Evolutionary conservation across 495 filamentous ascomycete species (phyloP).

Genomic region (Sphaerosporella brunnea): DNA sequence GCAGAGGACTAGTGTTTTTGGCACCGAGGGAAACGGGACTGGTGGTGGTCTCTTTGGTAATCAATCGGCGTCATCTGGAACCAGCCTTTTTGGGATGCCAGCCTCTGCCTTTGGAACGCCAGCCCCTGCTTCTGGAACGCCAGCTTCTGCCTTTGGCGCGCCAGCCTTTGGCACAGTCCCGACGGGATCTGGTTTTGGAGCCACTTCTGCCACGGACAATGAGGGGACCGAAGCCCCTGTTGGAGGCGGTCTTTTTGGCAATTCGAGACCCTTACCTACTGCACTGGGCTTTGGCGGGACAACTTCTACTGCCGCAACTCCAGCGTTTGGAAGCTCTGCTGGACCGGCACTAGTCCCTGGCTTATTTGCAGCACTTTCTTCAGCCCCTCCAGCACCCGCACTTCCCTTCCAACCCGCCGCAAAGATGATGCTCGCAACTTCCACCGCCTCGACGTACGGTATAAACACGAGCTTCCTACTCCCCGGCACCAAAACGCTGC

Average conservation of each 20-base stretch:
- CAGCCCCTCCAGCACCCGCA: neutral
- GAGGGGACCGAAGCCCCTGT: neutral
- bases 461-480: constrained; percentile 38
- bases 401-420: neutral
- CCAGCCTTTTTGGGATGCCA: neutral
- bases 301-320: neutral
- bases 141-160: neutral
- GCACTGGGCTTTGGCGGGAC: neutral
- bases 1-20: neutral
- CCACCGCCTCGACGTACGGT: constrained; percentile 22
- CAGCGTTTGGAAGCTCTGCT: neutral
- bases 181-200: constrained; percentile 1
- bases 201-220: neutral
- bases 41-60: constrained; percentile 1
- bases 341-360: neutral
- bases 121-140: neutral
- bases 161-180: neutral
- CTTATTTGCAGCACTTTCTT: neutral
- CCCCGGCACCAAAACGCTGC: constrained; percentile 27
- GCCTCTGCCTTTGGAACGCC: neutral
- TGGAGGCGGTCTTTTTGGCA: constrained; percentile 1
- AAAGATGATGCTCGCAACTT: constrained; percentile 11
- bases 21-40: neutral
- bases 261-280: neutral
- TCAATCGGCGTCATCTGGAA: neutral